Percentiles rank a stretch among this genome's conserved stretches.
Evolutionary conservation across 176 grass and related monocot genomes (phyloP).

Genomic region (Avena eriantha): DNA sequence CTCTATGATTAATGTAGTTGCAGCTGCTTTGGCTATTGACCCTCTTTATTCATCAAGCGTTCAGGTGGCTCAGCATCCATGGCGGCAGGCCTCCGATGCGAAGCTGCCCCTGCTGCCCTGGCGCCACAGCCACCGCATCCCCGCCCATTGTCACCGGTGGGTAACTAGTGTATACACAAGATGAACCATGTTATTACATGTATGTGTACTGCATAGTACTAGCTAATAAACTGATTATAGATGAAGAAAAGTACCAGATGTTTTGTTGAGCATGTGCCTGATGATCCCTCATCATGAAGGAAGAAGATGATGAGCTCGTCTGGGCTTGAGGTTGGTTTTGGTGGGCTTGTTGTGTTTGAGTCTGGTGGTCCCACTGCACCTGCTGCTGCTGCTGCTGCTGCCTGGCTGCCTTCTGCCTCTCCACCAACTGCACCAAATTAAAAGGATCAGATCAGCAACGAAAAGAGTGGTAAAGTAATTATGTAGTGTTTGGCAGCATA

Average conservation of each 20-base stretch:
- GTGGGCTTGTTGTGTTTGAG: slow-evolving; percentile 37
- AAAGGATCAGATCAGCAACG: slow-evolving; percentile 15
- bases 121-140: not conserved
- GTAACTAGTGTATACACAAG: slow-evolving; percentile 24
- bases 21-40: not conserved
- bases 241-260: slow-evolving; percentile 48
- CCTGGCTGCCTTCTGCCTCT: slow-evolving; percentile 53
- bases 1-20: not conserved
- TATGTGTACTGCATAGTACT: not conserved
- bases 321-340: slow-evolving; percentile 37
- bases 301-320: slow-evolving; percentile 54
- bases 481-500: slow-evolving; percentile 40
- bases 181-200: slow-evolving; percentile 20
- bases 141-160: slow-evolving; percentile 38
- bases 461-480: not conserved
- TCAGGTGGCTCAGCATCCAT: slow-evolving; percentile 68
- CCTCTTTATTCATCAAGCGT: slow-evolving; percentile 39
- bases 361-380: slow-evolving; percentile 54
- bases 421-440: slow-evolving; percentile 55
- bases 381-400: slow-evolving; percentile 36
- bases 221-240: not conserved
- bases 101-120: slow-evolving; percentile 37
- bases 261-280: slow-evolving; percentile 46
- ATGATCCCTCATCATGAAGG: slow-evolving; percentile 54
- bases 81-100: slow-evolving; percentile 45